phyloP scores from a whole-genome alignment of 306 rosid species.

The Cucumis cinereus region DNA sequence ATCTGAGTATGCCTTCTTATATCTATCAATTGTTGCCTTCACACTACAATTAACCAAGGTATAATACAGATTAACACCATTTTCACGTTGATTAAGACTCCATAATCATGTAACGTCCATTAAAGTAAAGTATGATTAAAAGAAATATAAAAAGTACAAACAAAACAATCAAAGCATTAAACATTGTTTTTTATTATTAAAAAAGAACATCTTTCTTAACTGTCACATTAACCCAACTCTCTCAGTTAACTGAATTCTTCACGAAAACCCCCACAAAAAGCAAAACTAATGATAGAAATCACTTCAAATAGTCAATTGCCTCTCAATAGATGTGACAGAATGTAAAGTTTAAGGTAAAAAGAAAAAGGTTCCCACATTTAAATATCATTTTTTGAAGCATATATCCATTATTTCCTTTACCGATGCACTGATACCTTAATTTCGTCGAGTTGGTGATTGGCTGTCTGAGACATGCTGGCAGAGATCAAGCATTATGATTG shows the following conservation, averaged over 20 bases:
- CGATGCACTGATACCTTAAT: conserved; percentile 72
- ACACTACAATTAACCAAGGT: conserved; percentile 35
- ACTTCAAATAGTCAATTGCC: neutral
- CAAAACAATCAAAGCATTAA: neutral
- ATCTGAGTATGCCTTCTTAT: conserved; percentile 74
- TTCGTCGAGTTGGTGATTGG: conserved; percentile 85
- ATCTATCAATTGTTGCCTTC: conserved; percentile 79
- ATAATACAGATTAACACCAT: neutral
- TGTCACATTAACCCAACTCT: conserved; percentile 8
- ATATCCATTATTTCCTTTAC: conserved; percentile 1
- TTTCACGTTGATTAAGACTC: neutral
- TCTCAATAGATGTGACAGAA: conserved; percentile 1
- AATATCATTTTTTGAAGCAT: neutral
- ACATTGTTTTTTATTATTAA: neutral
- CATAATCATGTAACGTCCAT: neutral
- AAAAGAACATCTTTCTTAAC: neutral
- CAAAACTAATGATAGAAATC: conserved; percentile 7
- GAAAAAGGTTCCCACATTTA: neutral
- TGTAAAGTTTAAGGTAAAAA: neutral
- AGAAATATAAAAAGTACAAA: neutral
- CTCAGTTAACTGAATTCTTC: neutral
- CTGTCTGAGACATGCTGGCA: conserved; percentile 44
- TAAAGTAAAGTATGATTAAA: neutral
- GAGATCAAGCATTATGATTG: conserved; percentile 46
- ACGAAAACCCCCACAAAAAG: conserved; percentile 3